These are phyloP conservation scores for Vanrija sp. DNA, from an alignment of 1,284 basidiomycete species.

Conservation along the genomic window DNA sequence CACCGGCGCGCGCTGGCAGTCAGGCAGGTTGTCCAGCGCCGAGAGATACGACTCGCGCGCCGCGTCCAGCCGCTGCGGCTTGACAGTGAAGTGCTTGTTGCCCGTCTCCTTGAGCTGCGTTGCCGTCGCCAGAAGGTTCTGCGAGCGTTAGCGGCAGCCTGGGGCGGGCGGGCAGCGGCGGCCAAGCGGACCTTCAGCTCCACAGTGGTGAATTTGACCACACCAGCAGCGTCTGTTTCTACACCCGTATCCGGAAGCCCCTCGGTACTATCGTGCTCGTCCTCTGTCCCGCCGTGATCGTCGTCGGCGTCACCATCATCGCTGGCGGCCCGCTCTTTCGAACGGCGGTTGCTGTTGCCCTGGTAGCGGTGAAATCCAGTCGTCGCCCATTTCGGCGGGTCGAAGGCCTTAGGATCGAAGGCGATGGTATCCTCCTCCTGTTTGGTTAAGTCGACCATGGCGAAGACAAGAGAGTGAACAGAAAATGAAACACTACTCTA, in stretches of 20 bases:
- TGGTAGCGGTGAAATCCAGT: not conserved
- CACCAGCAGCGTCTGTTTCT: conserved; percentile 36
- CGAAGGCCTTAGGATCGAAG: conserved; percentile 32
- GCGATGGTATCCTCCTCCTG: conserved; percentile 13
- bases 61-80: conserved; percentile 25
- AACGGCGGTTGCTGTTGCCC: not conserved
- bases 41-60: conserved; percentile 30
- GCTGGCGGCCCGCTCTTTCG: too few species aligned
- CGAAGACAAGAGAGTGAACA: not conserved
- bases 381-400: conserved; percentile 37
- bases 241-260: conserved; percentile 21
- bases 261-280: conserved; percentile 1
- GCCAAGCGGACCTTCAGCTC: conserved; percentile 22
- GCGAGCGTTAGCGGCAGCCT: not conserved
- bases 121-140: conserved; percentile 28
- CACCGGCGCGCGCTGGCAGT: not conserved
- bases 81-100: conserved; percentile 34
- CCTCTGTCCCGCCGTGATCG: not conserved
- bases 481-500: not conserved
- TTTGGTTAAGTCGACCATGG: not conserved
- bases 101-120: conserved; percentile 30
- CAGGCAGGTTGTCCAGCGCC: conserved; percentile 29
- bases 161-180: not conserved
- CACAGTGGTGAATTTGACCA: conserved; percentile 30
- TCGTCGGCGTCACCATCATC: not conserved